These are phyloP conservation scores for Tephrocybe sp. DNA, from an alignment of 768 basidiomycete species.

Conservation along the genomic window DNA sequence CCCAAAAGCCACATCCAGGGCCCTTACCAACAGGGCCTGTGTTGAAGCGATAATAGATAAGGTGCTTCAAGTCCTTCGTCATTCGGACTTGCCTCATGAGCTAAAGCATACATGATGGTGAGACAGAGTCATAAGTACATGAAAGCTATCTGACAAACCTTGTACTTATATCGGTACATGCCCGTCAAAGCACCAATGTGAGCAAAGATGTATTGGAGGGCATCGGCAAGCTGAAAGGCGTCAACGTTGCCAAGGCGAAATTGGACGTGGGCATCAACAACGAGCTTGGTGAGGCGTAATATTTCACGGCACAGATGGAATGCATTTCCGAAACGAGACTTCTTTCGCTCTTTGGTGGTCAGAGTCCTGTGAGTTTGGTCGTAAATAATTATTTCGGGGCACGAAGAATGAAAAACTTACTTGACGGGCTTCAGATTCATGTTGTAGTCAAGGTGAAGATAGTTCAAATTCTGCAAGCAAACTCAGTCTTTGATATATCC, in stretches of 20 bases:
- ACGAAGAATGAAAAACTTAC: conserved; percentile 30
- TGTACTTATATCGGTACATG: conserved; percentile 99
- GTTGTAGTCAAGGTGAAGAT: conserved; percentile 96
- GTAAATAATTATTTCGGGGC: neutral
- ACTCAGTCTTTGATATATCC: neutral
- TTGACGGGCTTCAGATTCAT: conserved; percentile 98
- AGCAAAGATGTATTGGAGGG: conserved; percentile 95
- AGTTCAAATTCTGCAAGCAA: conserved; percentile 72
- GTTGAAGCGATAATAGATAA: conserved; percentile 99
- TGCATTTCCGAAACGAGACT: conserved; percentile 99
- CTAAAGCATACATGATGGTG: conserved; percentile 38
- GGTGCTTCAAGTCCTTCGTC: conserved; percentile 98
- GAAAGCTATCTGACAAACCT: conserved; percentile 47
- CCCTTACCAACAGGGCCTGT: conserved; percentile 99
- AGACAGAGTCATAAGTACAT: neutral
- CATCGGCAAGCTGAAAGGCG: conserved; percentile 98
- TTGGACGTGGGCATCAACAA: conserved; percentile 98
- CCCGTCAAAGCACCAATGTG: conserved; percentile 98
- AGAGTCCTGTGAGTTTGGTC: conserved; percentile 66
- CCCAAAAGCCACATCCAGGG: conserved; percentile 99
- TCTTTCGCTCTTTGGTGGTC: conserved; percentile 99
- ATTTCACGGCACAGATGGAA: conserved; percentile 99
- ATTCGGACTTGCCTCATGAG: conserved; percentile 99
- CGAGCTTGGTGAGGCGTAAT: conserved; percentile 93
- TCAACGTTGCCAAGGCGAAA: conserved; percentile 98